phyloP scores from a whole-genome alignment of 2,329 filamentous ascomycete genomes.

The Elsinoe perseae region DNA sequence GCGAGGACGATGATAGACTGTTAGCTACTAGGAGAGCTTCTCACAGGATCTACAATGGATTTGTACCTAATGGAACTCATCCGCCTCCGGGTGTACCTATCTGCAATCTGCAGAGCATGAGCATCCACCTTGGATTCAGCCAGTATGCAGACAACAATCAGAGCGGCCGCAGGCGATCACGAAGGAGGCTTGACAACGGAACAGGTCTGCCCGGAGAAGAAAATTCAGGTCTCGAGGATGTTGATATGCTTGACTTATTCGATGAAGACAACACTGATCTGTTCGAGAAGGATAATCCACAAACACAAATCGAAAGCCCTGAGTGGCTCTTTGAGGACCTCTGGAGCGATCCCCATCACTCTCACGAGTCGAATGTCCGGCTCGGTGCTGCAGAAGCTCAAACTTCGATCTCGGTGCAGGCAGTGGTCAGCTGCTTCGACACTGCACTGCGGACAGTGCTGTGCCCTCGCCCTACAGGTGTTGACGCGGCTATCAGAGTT shows the following conservation, averaged over 20 bases:
- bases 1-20: background rate
- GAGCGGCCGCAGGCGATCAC: background rate
- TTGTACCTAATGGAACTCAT: background rate
- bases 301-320: background rate
- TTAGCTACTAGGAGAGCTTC: background rate
- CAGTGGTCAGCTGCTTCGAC: background rate
- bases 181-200: background rate
- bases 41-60: background rate
- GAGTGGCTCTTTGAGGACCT: background rate
- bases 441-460: constrained; percentile 3
- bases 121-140: background rate
- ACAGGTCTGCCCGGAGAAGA: background rate
- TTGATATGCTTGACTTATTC: constrained; percentile 1
- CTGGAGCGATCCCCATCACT: background rate
- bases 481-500: background rate
- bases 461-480: background rate
- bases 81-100: background rate
- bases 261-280: background rate
- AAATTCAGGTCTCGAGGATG: background rate
- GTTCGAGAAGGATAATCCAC: background rate
- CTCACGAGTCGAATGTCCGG: background rate
- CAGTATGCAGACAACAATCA: background rate
- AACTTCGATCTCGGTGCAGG: background rate
- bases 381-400: background rate
- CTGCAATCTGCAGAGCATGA: background rate